Evolutionary conservation across 2,329 filamentous ascomycete species (phyloP).

Genomic region (Botrytis elliptica): DNA sequence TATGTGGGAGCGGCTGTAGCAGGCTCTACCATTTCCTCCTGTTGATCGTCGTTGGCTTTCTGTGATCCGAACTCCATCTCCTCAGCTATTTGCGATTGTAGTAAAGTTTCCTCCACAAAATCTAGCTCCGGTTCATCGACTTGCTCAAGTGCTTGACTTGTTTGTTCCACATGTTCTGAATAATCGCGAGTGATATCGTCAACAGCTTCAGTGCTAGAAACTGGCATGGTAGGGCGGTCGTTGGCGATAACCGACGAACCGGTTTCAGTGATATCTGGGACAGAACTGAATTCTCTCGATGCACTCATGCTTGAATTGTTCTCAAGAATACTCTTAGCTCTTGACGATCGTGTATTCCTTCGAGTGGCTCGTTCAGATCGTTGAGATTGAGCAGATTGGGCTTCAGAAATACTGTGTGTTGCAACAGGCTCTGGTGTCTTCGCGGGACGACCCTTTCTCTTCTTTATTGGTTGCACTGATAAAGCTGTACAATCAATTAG

Average conservation of each 20-base stretch:
- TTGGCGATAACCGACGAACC: not conserved
- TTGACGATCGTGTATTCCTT: conserved; percentile 1
- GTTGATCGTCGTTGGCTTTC: not conserved
- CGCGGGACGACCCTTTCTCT: conserved; percentile 20
- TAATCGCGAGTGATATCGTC: conserved; percentile 4
- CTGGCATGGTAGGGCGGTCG: not conserved
- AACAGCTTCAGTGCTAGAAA: conserved; percentile 17
- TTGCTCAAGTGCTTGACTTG: not conserved
- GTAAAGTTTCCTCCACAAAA: conserved; percentile 15
- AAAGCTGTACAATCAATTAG: not conserved
- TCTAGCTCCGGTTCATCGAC: conserved; percentile 9
- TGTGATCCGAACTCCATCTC: conserved; percentile 10
- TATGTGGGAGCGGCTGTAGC: conserved; percentile 34
- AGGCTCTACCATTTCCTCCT: not conserved
- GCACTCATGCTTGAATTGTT: not conserved
- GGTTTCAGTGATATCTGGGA: not conserved
- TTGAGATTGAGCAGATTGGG: not conserved
- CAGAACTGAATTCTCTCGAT: not conserved
- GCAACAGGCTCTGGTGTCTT: conserved; percentile 14
- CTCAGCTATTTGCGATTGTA: conserved; percentile 20
- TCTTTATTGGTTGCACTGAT: conserved; percentile 25
- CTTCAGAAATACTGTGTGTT: not conserved
- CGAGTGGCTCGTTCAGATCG: not conserved
- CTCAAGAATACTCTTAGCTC: conserved; percentile 24
- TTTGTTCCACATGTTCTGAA: not conserved